phyloP scores from a whole-genome alignment of 148 eudicot species.

The Pharnaceum exiguum region DNA sequence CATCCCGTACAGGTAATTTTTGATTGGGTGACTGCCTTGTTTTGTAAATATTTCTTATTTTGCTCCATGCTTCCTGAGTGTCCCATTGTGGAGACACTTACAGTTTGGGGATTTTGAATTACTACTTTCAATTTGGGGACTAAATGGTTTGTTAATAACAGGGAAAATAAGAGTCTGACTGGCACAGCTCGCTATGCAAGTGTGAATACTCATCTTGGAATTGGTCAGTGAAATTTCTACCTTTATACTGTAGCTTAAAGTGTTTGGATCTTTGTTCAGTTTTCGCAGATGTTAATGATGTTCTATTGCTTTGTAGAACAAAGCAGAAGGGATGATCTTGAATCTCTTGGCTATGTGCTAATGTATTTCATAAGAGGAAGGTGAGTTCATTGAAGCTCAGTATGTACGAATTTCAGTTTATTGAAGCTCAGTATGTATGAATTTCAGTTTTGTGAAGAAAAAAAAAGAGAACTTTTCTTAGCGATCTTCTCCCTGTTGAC shows the following conservation, averaged over 20 bases:
- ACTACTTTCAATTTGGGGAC: neutral
- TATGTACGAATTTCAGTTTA: neutral
- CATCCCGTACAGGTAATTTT: constrained; percentile 71
- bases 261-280: neutral
- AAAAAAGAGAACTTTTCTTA: no score
- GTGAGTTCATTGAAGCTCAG: constrained; percentile 25
- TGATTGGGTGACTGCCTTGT: neutral
- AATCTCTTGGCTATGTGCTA: constrained; percentile 94
- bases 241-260: neutral
- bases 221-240: constrained; percentile 50
- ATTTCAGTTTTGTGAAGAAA: no score
- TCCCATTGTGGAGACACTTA: neutral
- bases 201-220: constrained; percentile 94
- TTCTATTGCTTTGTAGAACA: constrained; percentile 55
- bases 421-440: no score
- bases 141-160: constrained; percentile 25
- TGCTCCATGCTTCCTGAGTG: neutral
- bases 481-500: no score
- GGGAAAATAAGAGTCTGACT: constrained; percentile 93
- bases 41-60: constrained; percentile 1
- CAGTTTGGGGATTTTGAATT: neutral
- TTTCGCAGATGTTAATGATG: constrained; percentile 7
- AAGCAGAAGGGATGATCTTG: constrained; percentile 96
- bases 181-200: constrained; percentile 99
- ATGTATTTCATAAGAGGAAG: constrained; percentile 98